phyloP scores from a whole-genome alignment of 352 stramenopile genomes.

The Phytophthora meadii region DNA sequence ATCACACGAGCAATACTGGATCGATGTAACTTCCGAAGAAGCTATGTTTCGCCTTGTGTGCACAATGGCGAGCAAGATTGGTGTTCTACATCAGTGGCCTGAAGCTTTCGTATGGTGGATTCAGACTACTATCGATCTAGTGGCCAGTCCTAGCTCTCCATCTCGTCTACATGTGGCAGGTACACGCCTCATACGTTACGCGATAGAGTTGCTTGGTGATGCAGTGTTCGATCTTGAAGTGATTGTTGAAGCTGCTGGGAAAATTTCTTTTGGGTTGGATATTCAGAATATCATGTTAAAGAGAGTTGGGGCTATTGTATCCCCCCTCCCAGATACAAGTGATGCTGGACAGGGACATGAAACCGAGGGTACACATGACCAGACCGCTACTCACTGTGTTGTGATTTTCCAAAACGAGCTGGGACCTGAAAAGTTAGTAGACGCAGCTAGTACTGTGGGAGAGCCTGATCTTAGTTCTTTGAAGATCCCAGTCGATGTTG shows the following conservation, averaged over 20 bases:
- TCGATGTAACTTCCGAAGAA: slow-evolving; percentile 9
- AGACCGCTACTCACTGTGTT: slow-evolving; percentile 40
- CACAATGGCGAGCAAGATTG: slow-evolving; percentile 17
- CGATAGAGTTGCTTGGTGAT: slow-evolving; percentile 35
- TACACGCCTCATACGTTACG: slow-evolving; percentile 26
- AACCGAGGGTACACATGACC: neutral
- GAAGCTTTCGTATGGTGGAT: slow-evolving; percentile 35
- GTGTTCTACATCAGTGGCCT: slow-evolving; percentile 19
- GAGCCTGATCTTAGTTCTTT: slow-evolving; percentile 51
- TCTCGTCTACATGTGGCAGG: slow-evolving; percentile 24
- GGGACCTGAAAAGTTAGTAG: slow-evolving; percentile 48
- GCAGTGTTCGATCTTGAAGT: slow-evolving; percentile 33
- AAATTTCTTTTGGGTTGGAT: slow-evolving; percentile 28
- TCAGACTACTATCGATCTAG: slow-evolving; percentile 28
- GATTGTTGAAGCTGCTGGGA: slow-evolving; percentile 3
- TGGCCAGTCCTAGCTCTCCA: slow-evolving; percentile 4
- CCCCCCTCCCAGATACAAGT: slow-evolving; percentile 14
- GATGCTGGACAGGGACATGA: neutral
- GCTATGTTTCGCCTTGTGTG: slow-evolving; percentile 35
- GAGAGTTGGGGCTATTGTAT: slow-evolving; percentile 39
- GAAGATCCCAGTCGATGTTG: slow-evolving; percentile 32
- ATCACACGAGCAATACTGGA: neutral
- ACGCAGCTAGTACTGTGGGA: slow-evolving; percentile 46
- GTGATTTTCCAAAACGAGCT: slow-evolving; percentile 62
- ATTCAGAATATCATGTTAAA: slow-evolving; percentile 47